Percentiles rank a stretch among this genome's conserved stretches.
Evolutionary conservation across 2,329 filamentous ascomycete species (phyloP).

Genomic region (Fonsecaea pugnacius): DNA sequence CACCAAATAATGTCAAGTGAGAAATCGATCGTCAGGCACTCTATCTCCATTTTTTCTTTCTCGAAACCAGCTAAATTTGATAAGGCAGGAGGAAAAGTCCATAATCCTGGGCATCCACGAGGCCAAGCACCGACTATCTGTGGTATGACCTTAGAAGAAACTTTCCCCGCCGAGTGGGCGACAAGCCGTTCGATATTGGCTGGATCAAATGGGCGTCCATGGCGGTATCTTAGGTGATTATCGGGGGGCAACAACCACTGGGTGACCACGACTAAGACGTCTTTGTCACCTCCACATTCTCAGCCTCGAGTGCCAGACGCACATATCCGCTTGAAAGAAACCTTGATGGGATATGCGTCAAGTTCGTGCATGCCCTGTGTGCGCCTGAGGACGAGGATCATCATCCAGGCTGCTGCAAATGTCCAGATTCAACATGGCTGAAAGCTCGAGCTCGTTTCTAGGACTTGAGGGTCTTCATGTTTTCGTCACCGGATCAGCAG

Average conservation of each 20-base stretch:
- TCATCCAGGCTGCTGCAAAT: not conserved
- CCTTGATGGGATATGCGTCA: not conserved
- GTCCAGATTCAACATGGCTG: not conserved
- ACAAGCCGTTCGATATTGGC: not conserved
- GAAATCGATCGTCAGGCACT: slow-evolving; percentile 12
- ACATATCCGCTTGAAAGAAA: not conserved
- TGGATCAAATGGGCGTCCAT: not conserved
- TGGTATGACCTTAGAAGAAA: not conserved
- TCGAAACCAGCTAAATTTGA: slow-evolving; percentile 18
- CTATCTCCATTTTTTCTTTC: not conserved
- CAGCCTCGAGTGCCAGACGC: not conserved
- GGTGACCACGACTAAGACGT: not conserved
- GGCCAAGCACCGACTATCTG: not conserved
- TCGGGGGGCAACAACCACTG: not conserved
- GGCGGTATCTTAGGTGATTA: slow-evolving; percentile 5
- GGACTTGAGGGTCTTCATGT: slow-evolving; percentile 56
- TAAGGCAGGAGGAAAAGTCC: slow-evolving; percentile 9
- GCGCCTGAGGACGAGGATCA: not conserved
- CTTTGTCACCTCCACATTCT: not conserved
- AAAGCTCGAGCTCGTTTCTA: slow-evolving; percentile 50
- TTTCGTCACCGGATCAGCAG: slow-evolving; percentile 59
- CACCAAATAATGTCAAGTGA: slow-evolving; percentile 25
- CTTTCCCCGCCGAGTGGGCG: not conserved
- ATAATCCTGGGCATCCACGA: not conserved
- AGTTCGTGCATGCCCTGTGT: not conserved